Percentiles rank a stretch among this genome's conserved stretches.
phyloP scores from a whole-genome alignment of 768 basidiomycete species.

The Mycena sanguinolenta region DNA sequence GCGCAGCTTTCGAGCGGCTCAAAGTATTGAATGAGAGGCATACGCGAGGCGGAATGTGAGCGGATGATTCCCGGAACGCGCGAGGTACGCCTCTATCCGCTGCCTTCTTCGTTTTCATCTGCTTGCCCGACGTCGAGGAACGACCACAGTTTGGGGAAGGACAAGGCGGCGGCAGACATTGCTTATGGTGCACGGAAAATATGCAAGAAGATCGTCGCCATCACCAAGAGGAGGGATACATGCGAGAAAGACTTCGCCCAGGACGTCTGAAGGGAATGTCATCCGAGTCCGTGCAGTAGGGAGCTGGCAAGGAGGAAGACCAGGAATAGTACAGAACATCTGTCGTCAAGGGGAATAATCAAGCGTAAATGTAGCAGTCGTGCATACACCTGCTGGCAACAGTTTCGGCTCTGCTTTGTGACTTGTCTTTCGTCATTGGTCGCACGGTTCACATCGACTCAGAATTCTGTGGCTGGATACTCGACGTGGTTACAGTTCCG shows the following conservation, averaged over 20 bases:
- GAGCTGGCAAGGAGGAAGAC: no score
- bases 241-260: constrained; percentile 10
- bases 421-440: no score
- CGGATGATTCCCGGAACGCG: constrained; percentile 13
- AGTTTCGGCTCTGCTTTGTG: no score
- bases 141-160: constrained; percentile 22
- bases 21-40: neutral
- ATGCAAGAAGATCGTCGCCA: neutral
- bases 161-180: constrained; percentile 3
- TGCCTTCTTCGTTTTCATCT: neutral
- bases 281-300: no score
- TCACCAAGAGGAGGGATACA: constrained; percentile 2
- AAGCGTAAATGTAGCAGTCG: no score
- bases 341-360: no score
- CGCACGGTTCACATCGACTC: no score
- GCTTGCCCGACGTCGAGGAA: constrained; percentile 19
- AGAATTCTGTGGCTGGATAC: no score
- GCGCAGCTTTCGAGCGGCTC: constrained; percentile 5
- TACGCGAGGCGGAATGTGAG: constrained; percentile 8
- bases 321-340: no score
- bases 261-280: neutral
- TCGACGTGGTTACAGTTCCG: no score
- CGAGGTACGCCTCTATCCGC: neutral
- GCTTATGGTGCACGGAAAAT: constrained; percentile 7
- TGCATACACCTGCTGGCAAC: no score